phyloP scores from a whole-genome alignment of 768 basidiomycete species.

The Termitomyces sp. region DNA sequence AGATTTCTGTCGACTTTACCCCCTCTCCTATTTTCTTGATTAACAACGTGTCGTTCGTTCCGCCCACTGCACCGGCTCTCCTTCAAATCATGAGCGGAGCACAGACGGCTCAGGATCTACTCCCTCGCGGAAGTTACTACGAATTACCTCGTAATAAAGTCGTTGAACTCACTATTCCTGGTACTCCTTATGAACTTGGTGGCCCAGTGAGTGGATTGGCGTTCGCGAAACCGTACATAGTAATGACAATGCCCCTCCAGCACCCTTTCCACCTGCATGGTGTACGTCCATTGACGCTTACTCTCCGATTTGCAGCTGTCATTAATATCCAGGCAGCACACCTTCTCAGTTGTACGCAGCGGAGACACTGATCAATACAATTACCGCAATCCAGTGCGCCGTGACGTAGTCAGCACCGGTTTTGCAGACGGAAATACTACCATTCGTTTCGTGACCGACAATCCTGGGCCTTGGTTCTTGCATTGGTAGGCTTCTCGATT shows the following conservation, averaged over 20 bases:
- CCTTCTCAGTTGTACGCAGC: conserved; percentile 35
- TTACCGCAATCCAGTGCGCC: conserved; percentile 21
- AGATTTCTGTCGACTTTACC: conserved; percentile 17
- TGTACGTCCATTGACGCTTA: background rate
- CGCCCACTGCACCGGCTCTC: conserved; percentile 38
- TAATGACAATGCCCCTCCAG: background rate
- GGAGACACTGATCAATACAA: conserved; percentile 27
- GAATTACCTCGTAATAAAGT: conserved; percentile 40
- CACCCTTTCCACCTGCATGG: conserved; percentile 16
- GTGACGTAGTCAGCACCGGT: conserved; percentile 49
- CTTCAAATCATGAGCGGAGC: conserved; percentile 49
- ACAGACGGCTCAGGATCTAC: conserved; percentile 33
- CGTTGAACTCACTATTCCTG: conserved; percentile 44
- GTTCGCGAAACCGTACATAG: no score
- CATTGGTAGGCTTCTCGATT: conserved; percentile 18
- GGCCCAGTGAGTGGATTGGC: conserved; percentile 24
- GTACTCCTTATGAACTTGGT: conserved; percentile 21
- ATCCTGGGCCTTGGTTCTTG: conserved; percentile 15
- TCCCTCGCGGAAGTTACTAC: conserved; percentile 38
- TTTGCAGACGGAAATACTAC: conserved; percentile 23
- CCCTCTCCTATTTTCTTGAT: conserved; percentile 23
- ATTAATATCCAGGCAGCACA: conserved; percentile 2
- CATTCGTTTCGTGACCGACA: conserved; percentile 28
- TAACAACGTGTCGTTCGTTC: conserved; percentile 27
- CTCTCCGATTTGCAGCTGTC: background rate